Evolutionary conservation across 495 filamentous ascomycete genomes (phyloP), one percentile per base, ranked within the genome.

Genomic region (Chaetomium fimeti): DNA sequence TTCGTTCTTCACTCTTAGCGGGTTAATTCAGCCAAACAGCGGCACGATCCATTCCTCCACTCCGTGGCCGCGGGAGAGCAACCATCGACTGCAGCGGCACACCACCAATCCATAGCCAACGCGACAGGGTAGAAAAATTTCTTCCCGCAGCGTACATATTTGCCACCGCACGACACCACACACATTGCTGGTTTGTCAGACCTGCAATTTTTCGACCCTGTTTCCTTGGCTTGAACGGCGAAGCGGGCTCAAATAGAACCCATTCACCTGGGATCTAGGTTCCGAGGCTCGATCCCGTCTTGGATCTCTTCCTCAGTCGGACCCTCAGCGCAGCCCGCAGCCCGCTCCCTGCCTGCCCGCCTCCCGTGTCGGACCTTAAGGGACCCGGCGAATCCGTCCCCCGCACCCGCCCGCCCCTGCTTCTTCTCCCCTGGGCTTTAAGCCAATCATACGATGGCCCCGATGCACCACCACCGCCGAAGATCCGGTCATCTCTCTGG

Each of bases 401-500:
- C 68, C 68, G 60, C 57, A n/a, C n/a, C n/a, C 51, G 57, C 59
- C 25, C 28, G 16, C 63, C 56, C 64, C 32, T 57, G 58, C 62
- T 58, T 53, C 36, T 61, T 60, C 49, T 45, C 45, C 57, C n/a
- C 20, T 47, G n/a, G 45, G 45, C 29, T 43, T 11, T 22, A 40
- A 65, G 60, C 74, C 71, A 75, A 72, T 72, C 71, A 75, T 58
- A 66, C 13, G 27, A 20, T 45, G 22, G 56, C 27, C 66, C 58
- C n/a, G 63, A 82, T 82, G 80, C 78, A 81, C 71, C 79, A 82
- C 69, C 74, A 73, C 62, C 79, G 80, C 66, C 76, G 79, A 67
- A 80, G 73, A 71, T 81, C 79, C 62, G 80, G 80, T 25, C 79
- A 80, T 71, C 71, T 59, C 68, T 77, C 79, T 63, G 76, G 75